These are phyloP conservation scores for Suillus occidentalis DNA, from an alignment of 768 basidiomycete species.

Conservation along the genomic window DNA sequence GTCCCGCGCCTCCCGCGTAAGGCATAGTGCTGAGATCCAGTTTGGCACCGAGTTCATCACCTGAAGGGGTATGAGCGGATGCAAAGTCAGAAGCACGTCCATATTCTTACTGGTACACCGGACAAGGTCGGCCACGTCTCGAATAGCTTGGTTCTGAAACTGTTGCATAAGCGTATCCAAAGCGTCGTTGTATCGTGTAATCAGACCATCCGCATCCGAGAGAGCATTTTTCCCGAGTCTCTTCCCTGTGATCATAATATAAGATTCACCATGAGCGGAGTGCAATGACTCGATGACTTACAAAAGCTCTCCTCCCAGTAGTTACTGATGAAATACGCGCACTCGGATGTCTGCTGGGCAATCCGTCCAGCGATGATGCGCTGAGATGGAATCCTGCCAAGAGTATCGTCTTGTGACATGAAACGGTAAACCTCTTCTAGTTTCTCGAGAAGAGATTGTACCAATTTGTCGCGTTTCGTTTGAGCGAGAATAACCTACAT, in stretches of 20 bases:
- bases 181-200: not conserved
- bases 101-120: not conserved
- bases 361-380: constrained; percentile 3
- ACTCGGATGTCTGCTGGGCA: constrained; percentile 23
- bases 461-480: constrained; percentile 1
- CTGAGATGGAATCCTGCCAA: not conserved
- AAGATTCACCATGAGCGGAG: not conserved
- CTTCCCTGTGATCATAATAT: not conserved
- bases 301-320: constrained; percentile 25
- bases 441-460: constrained; percentile 1
- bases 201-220: not conserved
- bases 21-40: constrained; percentile 1
- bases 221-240: not conserved
- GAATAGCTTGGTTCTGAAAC: not conserved
- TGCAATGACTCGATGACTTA: constrained; percentile 4
- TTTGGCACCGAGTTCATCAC: not conserved
- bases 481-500: constrained; percentile 8
- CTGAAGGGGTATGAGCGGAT: not conserved
- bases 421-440: not conserved
- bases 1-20: constrained; percentile 3
- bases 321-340: constrained; percentile 27
- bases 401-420: constrained; percentile 1
- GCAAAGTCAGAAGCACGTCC: not conserved
- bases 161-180: constrained; percentile 2
- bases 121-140: not conserved